phyloP scores from a whole-genome alignment of 805 yeast genomes.

The Clavispora santaluciae region DNA sequence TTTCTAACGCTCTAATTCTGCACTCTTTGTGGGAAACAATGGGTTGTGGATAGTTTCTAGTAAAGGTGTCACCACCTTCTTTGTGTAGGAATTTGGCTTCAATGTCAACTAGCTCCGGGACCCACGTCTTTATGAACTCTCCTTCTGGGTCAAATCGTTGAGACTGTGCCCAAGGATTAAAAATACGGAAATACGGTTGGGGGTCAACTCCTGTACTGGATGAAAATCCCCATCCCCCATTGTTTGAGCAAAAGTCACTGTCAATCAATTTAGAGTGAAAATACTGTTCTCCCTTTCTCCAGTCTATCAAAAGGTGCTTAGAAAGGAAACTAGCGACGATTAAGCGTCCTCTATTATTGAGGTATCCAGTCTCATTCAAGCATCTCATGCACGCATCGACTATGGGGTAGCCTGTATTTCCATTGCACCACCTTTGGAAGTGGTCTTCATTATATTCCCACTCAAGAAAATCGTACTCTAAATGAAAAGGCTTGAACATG shows the following conservation, averaged over 20 bases:
- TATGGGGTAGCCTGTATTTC: slow-evolving; percentile 51
- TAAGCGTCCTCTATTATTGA: slow-evolving; percentile 53
- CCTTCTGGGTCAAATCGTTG: slow-evolving; percentile 46
- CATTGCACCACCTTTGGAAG: slow-evolving; percentile 48
- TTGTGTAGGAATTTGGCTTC: slow-evolving; percentile 27
- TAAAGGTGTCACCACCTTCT: slow-evolving; percentile 15
- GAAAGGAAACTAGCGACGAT: slow-evolving; percentile 48
- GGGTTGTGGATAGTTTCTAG: slow-evolving; percentile 35
- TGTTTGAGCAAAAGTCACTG: slow-evolving; percentile 50
- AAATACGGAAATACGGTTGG: slow-evolving; percentile 54
- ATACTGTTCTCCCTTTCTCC: slow-evolving; percentile 52
- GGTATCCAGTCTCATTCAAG: slow-evolving; percentile 46
- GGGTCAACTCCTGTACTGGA: slow-evolving; percentile 50
- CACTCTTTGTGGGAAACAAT: slow-evolving; percentile 39
- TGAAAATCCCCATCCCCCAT: slow-evolving; percentile 57
- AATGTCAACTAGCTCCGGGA: slow-evolving; percentile 40
- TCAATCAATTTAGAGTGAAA: slow-evolving; percentile 47
- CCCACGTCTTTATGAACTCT: slow-evolving; percentile 43
- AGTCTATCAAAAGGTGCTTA: slow-evolving; percentile 48
- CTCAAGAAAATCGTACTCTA: slow-evolving; percentile 35
- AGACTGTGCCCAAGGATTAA: slow-evolving; percentile 49
- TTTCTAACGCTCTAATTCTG: slow-evolving; percentile 39
- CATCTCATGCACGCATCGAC: slow-evolving; percentile 58
- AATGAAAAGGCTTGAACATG: slow-evolving; percentile 47
- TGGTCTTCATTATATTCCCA: slow-evolving; percentile 41